Percentiles rank a stretch among this genome's conserved stretches.
These are phyloP conservation scores for Cercophora sp. DNA, from an alignment of 495 filamentous ascomycete species.

Conservation along the genomic window DNA sequence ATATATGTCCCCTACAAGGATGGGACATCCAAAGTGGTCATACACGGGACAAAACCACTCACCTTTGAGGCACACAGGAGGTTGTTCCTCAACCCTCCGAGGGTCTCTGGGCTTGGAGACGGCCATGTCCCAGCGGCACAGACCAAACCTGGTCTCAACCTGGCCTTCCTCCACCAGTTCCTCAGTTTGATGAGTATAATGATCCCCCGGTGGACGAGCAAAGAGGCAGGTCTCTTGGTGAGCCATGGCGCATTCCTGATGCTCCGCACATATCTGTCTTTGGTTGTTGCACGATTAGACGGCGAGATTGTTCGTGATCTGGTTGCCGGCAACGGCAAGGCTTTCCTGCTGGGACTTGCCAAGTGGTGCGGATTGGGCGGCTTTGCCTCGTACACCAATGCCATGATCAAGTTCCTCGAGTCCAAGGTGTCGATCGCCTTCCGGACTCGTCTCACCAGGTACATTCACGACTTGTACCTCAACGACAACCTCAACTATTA, in stretches of 20 bases:
- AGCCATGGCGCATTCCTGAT: conserved; percentile 86
- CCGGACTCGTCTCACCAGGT: conserved; percentile 89
- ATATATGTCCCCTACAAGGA: conserved; percentile 92
- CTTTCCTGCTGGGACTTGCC: conserved; percentile 82
- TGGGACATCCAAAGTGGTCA: conserved; percentile 83
- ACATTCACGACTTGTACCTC: conserved; percentile 96
- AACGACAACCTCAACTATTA: conserved; percentile 95
- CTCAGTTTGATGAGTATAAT: conserved; percentile 93
- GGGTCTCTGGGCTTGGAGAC: conserved; percentile 69
- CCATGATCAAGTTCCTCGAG: conserved; percentile 97
- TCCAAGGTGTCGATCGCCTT: conserved; percentile 98
- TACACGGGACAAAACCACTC: conserved; percentile 84
- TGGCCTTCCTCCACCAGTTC: conserved; percentile 98
- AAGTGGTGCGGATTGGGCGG: conserved; percentile 65
- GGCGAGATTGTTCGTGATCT: conserved; percentile 95
- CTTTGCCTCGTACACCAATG: conserved; percentile 87
- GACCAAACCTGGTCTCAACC: conserved; percentile 89
- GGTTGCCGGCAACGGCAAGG: conserved; percentile 84
- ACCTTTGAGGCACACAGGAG: conserved; percentile 96
- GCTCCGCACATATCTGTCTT: conserved; percentile 86
- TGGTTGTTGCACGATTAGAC: conserved; percentile 88
- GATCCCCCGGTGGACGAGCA: conserved; percentile 91
- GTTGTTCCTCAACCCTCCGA: conserved; percentile 86
- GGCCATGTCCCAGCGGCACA: conserved; percentile 79
- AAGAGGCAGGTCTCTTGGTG: conserved; percentile 84